Percentiles rank a stretch among this genome's conserved stretches.
Evolutionary conservation across 306 rosid species (phyloP).

Genomic region (Leucaena leucocephala): DNA sequence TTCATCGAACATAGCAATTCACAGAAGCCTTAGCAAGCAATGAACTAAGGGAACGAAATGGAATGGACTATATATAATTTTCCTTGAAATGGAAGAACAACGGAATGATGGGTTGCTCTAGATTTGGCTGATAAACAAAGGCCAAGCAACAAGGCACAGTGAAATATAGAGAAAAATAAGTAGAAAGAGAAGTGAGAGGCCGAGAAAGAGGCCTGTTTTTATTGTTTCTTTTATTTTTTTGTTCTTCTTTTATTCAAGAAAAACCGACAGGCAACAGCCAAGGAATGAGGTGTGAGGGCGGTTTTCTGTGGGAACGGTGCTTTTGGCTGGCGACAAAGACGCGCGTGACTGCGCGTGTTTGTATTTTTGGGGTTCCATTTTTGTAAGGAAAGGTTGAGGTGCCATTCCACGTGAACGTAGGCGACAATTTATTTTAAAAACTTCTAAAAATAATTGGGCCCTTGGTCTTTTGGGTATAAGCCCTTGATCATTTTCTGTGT

Average conservation of each 20-base stretch:
- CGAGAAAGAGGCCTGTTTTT: conserved; percentile 18
- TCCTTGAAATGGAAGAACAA: conserved; percentile 47
- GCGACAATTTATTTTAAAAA: background rate
- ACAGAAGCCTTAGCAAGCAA: conserved; percentile 19
- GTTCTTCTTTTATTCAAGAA: conserved; percentile 44
- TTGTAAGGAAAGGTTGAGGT: background rate
- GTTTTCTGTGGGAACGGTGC: conserved; percentile 24
- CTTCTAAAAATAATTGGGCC: too few species aligned
- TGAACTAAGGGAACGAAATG: conserved; percentile 17
- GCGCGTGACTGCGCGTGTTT: conserved; percentile 40
- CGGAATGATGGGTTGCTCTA: conserved; percentile 48
- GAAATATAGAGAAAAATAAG: conserved; percentile 12
- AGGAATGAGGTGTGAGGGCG: conserved; percentile 29
- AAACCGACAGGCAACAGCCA: conserved; percentile 66
- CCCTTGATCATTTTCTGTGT: too few species aligned
- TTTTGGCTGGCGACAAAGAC: background rate
- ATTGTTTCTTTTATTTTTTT: conserved; percentile 29
- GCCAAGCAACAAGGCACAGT: conserved; percentile 43
- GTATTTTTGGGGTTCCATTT: background rate
- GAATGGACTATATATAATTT: conserved; percentile 14
- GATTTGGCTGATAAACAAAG: conserved; percentile 57
- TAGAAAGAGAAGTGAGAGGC: background rate
- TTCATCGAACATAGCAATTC: conserved; percentile 13
- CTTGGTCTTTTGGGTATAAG: too few species aligned
- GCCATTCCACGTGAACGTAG: background rate